Conservation (phyloP, 768 basidiomycete genomes). For the Infundibulicybe gibba region DNA sequence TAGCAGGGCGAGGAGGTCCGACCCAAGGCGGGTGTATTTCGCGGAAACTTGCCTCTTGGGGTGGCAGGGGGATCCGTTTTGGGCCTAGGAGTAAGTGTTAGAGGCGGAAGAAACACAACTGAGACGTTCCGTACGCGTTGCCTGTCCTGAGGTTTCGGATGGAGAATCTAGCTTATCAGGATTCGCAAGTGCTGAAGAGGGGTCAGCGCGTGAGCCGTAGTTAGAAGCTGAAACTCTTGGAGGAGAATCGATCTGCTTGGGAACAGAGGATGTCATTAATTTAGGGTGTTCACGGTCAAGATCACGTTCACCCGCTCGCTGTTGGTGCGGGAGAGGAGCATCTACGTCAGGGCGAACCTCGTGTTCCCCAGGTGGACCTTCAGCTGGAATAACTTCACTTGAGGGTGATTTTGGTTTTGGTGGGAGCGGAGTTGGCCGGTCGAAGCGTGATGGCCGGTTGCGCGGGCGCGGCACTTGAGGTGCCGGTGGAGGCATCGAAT, state of each 20-base stretch:
- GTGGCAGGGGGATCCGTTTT: constrained; percentile 39
- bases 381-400: neutral
- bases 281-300: constrained; percentile 1
- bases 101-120: neutral
- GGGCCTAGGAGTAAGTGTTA: constrained; percentile 23
- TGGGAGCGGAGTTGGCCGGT: constrained; percentile 11
- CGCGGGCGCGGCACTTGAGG: constrained; percentile 8
- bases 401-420: neutral
- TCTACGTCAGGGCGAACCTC: constrained; percentile 20
- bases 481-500: constrained; percentile 1
- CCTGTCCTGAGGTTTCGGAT: constrained; percentile 8
- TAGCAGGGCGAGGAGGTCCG: neutral
- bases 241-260: constrained; percentile 6
- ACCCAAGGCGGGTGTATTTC: constrained; percentile 13
- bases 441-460: constrained; percentile 21
- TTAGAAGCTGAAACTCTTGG: constrained; percentile 6
- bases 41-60: constrained; percentile 36
- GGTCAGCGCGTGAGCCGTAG: neutral
- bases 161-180: neutral
- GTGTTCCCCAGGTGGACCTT: constrained; percentile 5
- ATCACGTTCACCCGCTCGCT: constrained; percentile 5
- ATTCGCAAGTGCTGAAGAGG: neutral
- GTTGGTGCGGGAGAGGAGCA: constrained; percentile 8
- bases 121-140: constrained; percentile 28
- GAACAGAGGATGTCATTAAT: constrained; percentile 6